Evolutionary conservation across 2,329 filamentous ascomycete genomes (phyloP).

Genomic region (Fusarium paranaense): DNA sequence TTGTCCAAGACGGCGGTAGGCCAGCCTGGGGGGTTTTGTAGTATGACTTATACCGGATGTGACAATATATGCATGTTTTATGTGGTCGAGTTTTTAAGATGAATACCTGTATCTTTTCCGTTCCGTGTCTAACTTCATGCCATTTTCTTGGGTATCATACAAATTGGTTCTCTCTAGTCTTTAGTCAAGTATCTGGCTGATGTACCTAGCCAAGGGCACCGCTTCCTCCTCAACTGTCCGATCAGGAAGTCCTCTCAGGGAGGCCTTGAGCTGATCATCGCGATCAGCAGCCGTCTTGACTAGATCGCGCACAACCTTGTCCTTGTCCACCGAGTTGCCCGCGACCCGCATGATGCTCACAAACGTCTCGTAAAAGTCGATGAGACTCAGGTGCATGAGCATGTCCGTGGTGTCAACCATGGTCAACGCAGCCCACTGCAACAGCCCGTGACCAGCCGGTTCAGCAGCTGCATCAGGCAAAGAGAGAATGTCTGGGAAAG

Average conservation of each 20-base stretch:
- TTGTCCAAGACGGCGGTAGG: conserved; percentile 17
- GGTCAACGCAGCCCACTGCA: conserved; percentile 63
- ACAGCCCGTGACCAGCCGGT: conserved; percentile 52
- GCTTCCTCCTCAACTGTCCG: conserved; percentile 64
- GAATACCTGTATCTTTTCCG: background rate
- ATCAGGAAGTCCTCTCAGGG: conserved; percentile 58
- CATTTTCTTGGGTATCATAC: conserved; percentile 23
- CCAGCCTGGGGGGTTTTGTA: conserved; percentile 33
- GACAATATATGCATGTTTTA: conserved; percentile 37
- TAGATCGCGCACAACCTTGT: conserved; percentile 53
- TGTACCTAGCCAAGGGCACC: conserved; percentile 59
- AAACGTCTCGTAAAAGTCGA: conserved; percentile 66
- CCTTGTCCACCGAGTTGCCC: conserved; percentile 49
- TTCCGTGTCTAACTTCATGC: background rate
- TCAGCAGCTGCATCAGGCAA: conserved; percentile 33
- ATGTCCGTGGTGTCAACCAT: conserved; percentile 64
- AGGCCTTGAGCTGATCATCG: conserved; percentile 53
- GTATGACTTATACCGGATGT: conserved; percentile 36
- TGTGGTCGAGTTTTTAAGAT: background rate
- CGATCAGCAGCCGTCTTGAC: conserved; percentile 54
- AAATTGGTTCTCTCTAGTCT: background rate
- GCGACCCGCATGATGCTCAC: conserved; percentile 61
- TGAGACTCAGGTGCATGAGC: conserved; percentile 62
- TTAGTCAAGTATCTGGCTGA: conserved; percentile 53
- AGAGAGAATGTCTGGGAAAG: conserved; percentile 51